Percentiles rank a stretch among this genome's conserved stretches.
phyloP scores from a whole-genome alignment of 495 filamentous ascomycete genomes.

The Lindgomyces ingoldianus region DNA sequence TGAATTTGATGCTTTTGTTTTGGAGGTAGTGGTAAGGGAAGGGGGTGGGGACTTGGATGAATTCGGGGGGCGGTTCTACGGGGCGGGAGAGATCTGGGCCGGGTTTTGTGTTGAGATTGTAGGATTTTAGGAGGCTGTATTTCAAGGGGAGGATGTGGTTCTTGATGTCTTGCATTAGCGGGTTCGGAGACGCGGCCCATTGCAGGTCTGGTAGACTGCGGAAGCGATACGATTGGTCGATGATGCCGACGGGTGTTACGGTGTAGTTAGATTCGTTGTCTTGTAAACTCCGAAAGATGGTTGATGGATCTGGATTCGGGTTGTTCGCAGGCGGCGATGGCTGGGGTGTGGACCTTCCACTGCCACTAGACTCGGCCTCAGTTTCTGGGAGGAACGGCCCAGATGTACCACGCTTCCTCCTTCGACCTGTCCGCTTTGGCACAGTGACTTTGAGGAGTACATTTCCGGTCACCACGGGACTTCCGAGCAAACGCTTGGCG shows the following conservation, averaged over 20 bases:
- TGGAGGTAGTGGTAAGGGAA: slow-evolving; percentile 30
- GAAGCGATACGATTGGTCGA: slow-evolving; percentile 83
- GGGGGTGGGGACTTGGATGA: slow-evolving; percentile 51
- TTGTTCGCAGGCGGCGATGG: not conserved
- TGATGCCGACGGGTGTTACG: slow-evolving; percentile 68
- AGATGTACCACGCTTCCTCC: slow-evolving; percentile 71
- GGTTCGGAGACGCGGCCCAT: slow-evolving; percentile 60
- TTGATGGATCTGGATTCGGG: slow-evolving; percentile 4
- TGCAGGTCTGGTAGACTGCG: slow-evolving; percentile 83
- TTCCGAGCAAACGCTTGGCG: slow-evolving; percentile 71
- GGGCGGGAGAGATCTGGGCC: slow-evolving; percentile 58
- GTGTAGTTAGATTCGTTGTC: slow-evolving; percentile 71
- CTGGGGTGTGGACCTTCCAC: not conserved
- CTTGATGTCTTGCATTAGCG: slow-evolving; percentile 66
- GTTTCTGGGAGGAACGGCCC: slow-evolving; percentile 58
- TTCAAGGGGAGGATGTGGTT: slow-evolving; percentile 65
- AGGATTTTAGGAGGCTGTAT: slow-evolving; percentile 69
- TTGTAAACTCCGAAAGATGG: slow-evolving; percentile 63
- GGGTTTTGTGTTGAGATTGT: slow-evolving; percentile 68
- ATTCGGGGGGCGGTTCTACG: slow-evolving; percentile 76
- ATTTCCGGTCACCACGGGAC: slow-evolving; percentile 70
- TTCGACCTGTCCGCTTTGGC: slow-evolving; percentile 82
- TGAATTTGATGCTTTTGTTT: slow-evolving; percentile 32
- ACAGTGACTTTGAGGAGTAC: slow-evolving; percentile 83
- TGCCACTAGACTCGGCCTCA: slow-evolving; percentile 3